phyloP scores from a whole-genome alignment of 306 rosid genomes.

The Pyrus bretschneideri region DNA sequence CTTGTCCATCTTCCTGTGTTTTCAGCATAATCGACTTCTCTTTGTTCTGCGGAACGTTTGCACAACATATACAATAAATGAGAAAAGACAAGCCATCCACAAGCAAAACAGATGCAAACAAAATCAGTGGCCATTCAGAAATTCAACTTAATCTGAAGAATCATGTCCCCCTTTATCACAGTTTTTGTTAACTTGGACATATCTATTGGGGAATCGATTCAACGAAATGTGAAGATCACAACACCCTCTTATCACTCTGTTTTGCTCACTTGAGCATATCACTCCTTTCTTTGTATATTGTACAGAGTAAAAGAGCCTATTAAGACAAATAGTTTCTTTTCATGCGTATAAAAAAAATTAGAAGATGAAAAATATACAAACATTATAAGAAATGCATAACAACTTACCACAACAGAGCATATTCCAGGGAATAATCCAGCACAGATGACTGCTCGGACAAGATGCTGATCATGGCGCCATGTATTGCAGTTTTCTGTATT shows the following conservation, averaged over 20 bases:
- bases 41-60: constrained; percentile 53
- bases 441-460: constrained; percentile 70
- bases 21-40: constrained; percentile 75
- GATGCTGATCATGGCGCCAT: constrained; percentile 66
- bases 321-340: neutral
- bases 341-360: neutral
- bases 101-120: neutral
- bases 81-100: neutral
- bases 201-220: neutral
- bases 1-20: constrained; percentile 95
- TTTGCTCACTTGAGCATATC: constrained; percentile 4
- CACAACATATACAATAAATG: neutral
- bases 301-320: neutral
- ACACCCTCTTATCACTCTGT: neutral
- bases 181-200: neutral
- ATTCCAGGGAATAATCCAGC: constrained; percentile 83
- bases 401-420: constrained; percentile 88
- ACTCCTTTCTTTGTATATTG: neutral
- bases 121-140: neutral
- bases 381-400: neutral
- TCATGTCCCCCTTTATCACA: neutral
- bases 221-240: neutral
- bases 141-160: constrained; percentile 3
- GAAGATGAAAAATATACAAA: neutral
- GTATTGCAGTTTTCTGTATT: constrained; percentile 38